Evolutionary conservation across 2,329 filamentous ascomycete genomes (phyloP).

Genomic region (Calonectria crousiana): DNA sequence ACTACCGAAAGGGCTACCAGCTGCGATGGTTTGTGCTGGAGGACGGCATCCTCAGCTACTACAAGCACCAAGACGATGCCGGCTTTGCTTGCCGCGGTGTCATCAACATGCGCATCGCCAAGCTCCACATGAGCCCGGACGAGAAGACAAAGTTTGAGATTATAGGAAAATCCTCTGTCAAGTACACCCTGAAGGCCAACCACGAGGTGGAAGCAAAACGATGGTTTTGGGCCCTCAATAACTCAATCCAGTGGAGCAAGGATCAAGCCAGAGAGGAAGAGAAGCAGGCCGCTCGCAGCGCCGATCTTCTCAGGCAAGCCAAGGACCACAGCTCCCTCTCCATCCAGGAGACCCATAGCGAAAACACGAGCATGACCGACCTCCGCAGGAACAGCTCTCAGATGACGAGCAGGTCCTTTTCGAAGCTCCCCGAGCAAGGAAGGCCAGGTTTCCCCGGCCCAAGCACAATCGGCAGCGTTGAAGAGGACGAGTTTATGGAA

Average conservation of each 20-base stretch:
- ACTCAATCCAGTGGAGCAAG: constrained; percentile 98
- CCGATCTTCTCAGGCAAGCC: constrained; percentile 81
- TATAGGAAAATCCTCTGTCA: constrained; percentile 97
- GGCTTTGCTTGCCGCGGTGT: constrained; percentile 96
- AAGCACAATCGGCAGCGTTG: constrained; percentile 62
- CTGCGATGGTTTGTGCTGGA: constrained; percentile 97
- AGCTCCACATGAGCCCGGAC: constrained; percentile 93
- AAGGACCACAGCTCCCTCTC: constrained; percentile 76
- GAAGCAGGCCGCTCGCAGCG: constrained; percentile 78
- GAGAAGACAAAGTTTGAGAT: constrained; percentile 99
- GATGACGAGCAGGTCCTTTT: constrained; percentile 48
- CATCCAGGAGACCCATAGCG: constrained; percentile 61
- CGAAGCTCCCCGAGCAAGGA: constrained; percentile 44
- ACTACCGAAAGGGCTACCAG: constrained; percentile 97
- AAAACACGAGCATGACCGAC: constrained; percentile 65
- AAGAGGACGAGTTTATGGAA: constrained; percentile 67
- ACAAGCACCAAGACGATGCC: constrained; percentile 98
- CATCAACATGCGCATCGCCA: constrained; percentile 98
- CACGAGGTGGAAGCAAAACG: constrained; percentile 98
- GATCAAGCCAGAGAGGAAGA: constrained; percentile 95
- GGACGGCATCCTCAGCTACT: constrained; percentile 97
- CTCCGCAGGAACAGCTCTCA: constrained; percentile 59
- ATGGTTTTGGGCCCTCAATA: constrained; percentile 99
- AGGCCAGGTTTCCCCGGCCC: constrained; percentile 53
- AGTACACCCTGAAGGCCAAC: constrained; percentile 97